phyloP scores from a whole-genome alignment of 2,329 filamentous ascomycete genomes.

The Ambrosiella cleistominuta region DNA sequence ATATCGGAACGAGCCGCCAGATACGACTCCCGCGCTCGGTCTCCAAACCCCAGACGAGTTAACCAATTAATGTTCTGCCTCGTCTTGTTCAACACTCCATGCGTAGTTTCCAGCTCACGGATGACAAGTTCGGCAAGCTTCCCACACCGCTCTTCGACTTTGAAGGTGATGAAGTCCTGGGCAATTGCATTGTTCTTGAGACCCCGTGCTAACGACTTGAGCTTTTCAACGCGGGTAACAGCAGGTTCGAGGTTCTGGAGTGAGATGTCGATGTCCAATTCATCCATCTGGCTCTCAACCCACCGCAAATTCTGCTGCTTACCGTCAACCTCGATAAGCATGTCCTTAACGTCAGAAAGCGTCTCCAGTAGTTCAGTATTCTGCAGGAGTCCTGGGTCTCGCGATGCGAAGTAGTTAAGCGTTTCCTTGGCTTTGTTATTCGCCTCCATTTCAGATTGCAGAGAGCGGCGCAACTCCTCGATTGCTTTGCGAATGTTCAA shows the following conservation, averaged over 20 bases:
- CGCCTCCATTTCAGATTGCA: conserved; percentile 74
- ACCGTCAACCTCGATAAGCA: conserved; percentile 88
- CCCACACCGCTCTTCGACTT: conserved; percentile 68
- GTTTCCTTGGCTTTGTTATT: conserved; percentile 70
- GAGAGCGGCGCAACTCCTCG: conserved; percentile 72
- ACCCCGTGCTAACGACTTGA: conserved; percentile 60
- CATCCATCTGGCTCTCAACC: conserved; percentile 90
- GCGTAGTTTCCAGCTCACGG: conserved; percentile 58
- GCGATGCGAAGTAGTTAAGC: conserved; percentile 68
- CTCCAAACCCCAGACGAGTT: conserved; percentile 72
- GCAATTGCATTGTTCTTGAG: conserved; percentile 75
- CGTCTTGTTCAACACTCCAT: conserved; percentile 60
- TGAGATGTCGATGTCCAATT: conserved; percentile 89
- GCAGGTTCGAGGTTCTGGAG: conserved; percentile 76
- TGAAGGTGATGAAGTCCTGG: conserved; percentile 81
- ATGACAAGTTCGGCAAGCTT: conserved; percentile 62
- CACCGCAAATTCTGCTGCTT: conserved; percentile 91
- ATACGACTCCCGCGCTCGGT: conserved; percentile 74
- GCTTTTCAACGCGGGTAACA: conserved; percentile 66
- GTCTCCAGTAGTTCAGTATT: conserved; percentile 68
- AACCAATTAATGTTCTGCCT: conserved; percentile 73
- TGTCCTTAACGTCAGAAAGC: conserved; percentile 62
- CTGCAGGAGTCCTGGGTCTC: conserved; percentile 58
- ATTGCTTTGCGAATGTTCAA: conserved; percentile 84
- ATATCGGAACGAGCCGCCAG: conserved; percentile 60